Percentiles rank a stretch among this genome's conserved stretches.
phyloP scores from a whole-genome alignment of 2,329 filamentous ascomycete genomes.

The Neofusicoccum parvum region DNA sequence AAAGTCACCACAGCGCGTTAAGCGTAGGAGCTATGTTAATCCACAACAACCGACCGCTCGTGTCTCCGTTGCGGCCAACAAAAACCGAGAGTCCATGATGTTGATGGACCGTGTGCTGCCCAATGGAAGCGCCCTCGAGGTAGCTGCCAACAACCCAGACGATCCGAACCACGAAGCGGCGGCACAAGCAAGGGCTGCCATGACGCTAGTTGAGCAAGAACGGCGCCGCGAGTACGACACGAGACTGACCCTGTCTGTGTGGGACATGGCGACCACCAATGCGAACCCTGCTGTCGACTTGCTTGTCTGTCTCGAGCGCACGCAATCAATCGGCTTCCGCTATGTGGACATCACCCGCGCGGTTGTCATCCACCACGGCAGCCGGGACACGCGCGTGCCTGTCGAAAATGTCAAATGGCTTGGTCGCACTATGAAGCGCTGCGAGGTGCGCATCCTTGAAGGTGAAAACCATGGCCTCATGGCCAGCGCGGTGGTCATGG shows the following conservation, averaged over 20 bases:
- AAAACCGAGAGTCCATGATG: slow-evolving; percentile 50
- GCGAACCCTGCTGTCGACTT: slow-evolving; percentile 94
- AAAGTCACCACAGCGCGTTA: slow-evolving; percentile 29
- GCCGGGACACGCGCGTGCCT: slow-evolving; percentile 85
- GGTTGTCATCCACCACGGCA: slow-evolving; percentile 93
- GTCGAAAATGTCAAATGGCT: slow-evolving; percentile 96
- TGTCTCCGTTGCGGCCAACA: slow-evolving; percentile 34
- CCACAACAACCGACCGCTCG: slow-evolving; percentile 20
- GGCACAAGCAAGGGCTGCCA: slow-evolving; percentile 49
- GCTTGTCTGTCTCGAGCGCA: slow-evolving; percentile 86
- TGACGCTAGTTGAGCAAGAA: slow-evolving; percentile 68
- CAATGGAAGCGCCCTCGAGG: slow-evolving; percentile 36
- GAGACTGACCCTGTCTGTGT: slow-evolving; percentile 88
- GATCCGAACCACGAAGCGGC: slow-evolving; percentile 36
- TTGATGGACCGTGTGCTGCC: slow-evolving; percentile 52
- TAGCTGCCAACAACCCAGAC: slow-evolving; percentile 29
- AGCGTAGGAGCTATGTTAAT: slow-evolving; percentile 28
- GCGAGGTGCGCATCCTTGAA: slow-evolving; percentile 86
- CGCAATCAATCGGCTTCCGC: slow-evolving; percentile 89
- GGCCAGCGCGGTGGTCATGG: slow-evolving; percentile 93
- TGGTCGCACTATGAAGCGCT: slow-evolving; percentile 88
- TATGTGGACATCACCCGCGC: slow-evolving; percentile 94
- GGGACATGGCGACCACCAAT: slow-evolving; percentile 86
- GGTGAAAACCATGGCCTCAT: slow-evolving; percentile 94
- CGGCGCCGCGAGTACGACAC: slow-evolving; percentile 77